Conservation (phyloP, 169 alveolate species). For the Eimeria tenella region DNA sequence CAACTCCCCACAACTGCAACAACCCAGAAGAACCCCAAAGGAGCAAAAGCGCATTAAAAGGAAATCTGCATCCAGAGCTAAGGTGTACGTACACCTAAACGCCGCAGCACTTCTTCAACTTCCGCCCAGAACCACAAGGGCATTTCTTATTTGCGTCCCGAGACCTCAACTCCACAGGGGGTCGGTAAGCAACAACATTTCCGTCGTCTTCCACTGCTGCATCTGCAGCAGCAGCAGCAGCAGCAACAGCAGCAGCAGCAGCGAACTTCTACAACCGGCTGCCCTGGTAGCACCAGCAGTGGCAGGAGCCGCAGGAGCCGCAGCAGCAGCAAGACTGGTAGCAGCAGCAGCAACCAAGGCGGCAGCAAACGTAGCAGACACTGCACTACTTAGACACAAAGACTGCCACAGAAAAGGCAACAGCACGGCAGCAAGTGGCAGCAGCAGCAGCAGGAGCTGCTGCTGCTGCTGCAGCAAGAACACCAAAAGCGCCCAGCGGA, state of each 20-base stretch:
- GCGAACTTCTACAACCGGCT: not conserved
- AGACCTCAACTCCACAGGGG: slow-evolving; percentile 29
- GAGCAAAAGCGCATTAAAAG: too few relatives aligned
- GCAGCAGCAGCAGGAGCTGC: too few relatives aligned
- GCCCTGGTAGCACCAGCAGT: not conserved
- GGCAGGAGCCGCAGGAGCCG: not conserved
- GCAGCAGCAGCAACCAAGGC: not conserved
- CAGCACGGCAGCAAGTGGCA: too few relatives aligned
- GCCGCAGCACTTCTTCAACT: slow-evolving; percentile 56
- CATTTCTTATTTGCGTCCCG: slow-evolving; percentile 54
- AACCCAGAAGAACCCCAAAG: too few relatives aligned
- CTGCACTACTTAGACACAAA: too few relatives aligned
- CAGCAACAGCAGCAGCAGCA: not conserved
- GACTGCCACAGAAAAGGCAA: too few relatives aligned
- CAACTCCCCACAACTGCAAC: too few relatives aligned
- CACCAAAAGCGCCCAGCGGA: too few relatives aligned
- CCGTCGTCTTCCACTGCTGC: slow-evolving; percentile 41
- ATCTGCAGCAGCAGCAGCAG: not conserved
- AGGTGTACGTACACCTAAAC: not conserved
- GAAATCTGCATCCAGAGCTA: too few relatives aligned
- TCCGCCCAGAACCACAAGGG: slow-evolving; percentile 57
- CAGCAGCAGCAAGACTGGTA: not conserved
- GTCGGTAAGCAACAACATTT: not conserved
- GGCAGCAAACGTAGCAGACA: too few relatives aligned
- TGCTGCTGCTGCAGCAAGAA: too few relatives aligned